Evolutionary conservation across 2,329 filamentous ascomycete species (phyloP), one percentile per base, ranked within the genome.

Genomic region (Penicillium vulpinum): DNA sequence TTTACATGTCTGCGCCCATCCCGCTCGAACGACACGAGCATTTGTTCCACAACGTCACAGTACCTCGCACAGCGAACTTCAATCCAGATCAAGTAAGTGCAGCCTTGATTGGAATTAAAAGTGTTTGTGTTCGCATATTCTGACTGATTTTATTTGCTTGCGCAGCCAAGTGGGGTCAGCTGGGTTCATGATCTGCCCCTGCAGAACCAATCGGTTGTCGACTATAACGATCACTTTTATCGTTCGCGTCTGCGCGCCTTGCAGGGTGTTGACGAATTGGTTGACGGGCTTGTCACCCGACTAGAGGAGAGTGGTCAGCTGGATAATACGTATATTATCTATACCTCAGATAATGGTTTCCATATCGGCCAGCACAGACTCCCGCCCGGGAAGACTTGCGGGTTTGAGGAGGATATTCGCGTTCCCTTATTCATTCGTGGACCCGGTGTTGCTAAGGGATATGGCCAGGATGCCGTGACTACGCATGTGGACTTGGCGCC

Each of bases 401-500:
- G 79, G 0, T 85, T 81, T 52, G 84, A 86, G 35, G 82, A 84
- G 49, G 84, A 86, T 57, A 82, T 86, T 57, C 80, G 83, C 2
- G 80, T 87, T 0, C 84, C 85, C 0, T 76, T 88, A 5, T 77
- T 85, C 35, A 78, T 88, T 18, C 78, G 85, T 10, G 85, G 85
- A 0, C 85, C 85, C 0, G 82, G 83, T 0, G 72, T 88, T 2
- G 70, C 78, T 0, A 62, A 69, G 11, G 79, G 78, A 1, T 61
- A 74, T 8, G 72, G 70, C 0, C 71, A 75, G 3, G 70, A 81
- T 22, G 68, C 78, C 5, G 81, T 85, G 2, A 87, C 83, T 0
- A 83, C 84, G 0, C 87, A 89, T 58, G 85, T 85, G 3, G 86
- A 88, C 62, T 71, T 89, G 2, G 84, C 83, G 0, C 85, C 86